Conservation (phyloP, 371 early-diverging fungal species). For the Mortierella sp. region DNA sequence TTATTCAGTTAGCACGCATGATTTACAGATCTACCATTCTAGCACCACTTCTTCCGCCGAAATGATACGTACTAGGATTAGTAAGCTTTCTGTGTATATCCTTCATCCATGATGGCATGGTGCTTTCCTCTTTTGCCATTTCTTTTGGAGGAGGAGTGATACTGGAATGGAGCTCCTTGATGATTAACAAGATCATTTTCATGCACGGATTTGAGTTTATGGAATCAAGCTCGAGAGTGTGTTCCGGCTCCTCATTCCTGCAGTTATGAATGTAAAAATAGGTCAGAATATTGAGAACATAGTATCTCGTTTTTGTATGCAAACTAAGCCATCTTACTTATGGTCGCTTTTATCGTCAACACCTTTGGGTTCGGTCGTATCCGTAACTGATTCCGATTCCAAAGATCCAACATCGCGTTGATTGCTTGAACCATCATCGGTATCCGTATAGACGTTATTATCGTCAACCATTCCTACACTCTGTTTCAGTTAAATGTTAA, state of each 20-base stretch:
- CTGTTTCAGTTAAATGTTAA: constrained; percentile 4
- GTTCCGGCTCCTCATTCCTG: constrained; percentile 20
- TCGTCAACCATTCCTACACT: constrained; percentile 50
- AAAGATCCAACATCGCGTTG: neutral
- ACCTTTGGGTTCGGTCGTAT: constrained; percentile 12
- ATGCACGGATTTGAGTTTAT: constrained; percentile 75
- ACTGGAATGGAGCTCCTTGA: constrained; percentile 62
- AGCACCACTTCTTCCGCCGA: neutral
- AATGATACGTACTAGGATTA: constrained; percentile 38
- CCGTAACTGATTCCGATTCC: neutral
- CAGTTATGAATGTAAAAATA: neutral
- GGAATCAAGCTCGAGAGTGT: constrained; percentile 63
- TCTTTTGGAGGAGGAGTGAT: constrained; percentile 58
- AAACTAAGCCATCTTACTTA: constrained; percentile 17
- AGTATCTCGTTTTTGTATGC: neutral
- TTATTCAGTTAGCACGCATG: neutral
- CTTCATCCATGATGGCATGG: constrained; percentile 80
- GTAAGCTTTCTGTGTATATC: constrained; percentile 59
- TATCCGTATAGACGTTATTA: constrained; percentile 17
- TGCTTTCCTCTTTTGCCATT: constrained; percentile 38
- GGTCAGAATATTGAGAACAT: neutral
- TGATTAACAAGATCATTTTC: constrained; percentile 62
- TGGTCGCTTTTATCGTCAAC: constrained; percentile 8
- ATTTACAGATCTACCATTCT: neutral
- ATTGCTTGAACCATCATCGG: neutral